These are phyloP conservation scores for Prunus mira DNA, from an alignment of 306 rosid genomes.

Conservation along the genomic window DNA sequence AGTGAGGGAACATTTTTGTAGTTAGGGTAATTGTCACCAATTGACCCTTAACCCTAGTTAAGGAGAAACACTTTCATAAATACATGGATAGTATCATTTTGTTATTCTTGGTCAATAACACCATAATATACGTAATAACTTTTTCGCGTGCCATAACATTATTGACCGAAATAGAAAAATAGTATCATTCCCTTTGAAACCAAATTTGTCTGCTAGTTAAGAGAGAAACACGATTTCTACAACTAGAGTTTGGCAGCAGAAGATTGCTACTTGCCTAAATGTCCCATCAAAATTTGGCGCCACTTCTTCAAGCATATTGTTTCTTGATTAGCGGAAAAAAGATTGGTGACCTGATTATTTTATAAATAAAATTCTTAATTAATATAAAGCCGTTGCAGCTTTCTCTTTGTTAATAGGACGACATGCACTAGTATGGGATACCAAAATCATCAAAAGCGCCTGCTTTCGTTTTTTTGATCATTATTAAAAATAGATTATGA, in stretches of 20 bases:
- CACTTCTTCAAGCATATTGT: neutral
- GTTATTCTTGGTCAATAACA: accelerated
- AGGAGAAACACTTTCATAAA: too few species aligned
- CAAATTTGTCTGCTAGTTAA: too few species aligned
- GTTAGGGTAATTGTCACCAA: too few species aligned
- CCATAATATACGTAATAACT: accelerated
- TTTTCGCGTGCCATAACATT: too few species aligned
- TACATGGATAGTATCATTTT: accelerated
- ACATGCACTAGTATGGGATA: neutral
- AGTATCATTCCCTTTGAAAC: accelerated
- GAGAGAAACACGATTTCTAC: conserved; percentile 9
- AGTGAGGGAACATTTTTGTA: too few species aligned
- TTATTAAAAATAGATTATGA: conserved; percentile 3
- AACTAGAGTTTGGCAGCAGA: neutral
- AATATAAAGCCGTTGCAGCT: neutral
- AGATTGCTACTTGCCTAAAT: neutral
- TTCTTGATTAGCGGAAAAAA: conserved; percentile 28
- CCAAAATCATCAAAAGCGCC: conserved; percentile 9
- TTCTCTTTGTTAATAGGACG: neutral
- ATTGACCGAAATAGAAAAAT: accelerated
- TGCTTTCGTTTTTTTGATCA: conserved; percentile 6
- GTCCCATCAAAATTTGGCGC: conserved; percentile 2
- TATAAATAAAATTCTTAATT: neutral
- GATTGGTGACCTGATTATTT: neutral
- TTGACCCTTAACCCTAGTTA: too few species aligned